Conservation (phyloP, 805 yeast species). For the Candida silvicultrix region DNA sequence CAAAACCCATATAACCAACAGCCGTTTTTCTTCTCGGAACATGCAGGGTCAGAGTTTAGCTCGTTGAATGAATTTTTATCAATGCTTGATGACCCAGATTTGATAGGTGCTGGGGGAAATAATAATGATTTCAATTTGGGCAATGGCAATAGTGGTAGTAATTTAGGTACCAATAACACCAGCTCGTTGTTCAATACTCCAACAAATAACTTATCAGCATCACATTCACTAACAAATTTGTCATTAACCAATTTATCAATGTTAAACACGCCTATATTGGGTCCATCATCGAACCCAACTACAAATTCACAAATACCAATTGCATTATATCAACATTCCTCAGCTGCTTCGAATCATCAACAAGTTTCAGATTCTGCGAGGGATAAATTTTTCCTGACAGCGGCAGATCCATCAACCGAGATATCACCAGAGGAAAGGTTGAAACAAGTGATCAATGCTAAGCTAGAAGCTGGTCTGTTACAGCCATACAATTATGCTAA, state of each 20-base stretch:
- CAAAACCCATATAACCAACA: constrained; percentile 35
- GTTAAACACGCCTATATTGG: constrained; percentile 17
- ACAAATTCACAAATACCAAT: constrained; percentile 7
- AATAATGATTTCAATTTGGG: background rate
- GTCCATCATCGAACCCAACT: constrained; percentile 6
- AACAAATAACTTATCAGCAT: constrained; percentile 7
- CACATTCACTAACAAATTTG: constrained; percentile 22
- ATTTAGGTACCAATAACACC: constrained; percentile 1
- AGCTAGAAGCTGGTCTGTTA: constrained; percentile 84
- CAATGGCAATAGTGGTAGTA: background rate
- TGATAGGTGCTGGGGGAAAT: constrained; percentile 37
- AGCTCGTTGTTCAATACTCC: constrained; percentile 1
- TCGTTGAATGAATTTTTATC: constrained; percentile 84
- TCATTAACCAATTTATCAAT: constrained; percentile 17
- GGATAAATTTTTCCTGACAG: constrained; percentile 90
- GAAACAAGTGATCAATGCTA: constrained; percentile 91
- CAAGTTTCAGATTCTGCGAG: constrained; percentile 61
- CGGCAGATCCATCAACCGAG: constrained; percentile 95
- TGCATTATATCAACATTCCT: constrained; percentile 7
- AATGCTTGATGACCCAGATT: constrained; percentile 82
- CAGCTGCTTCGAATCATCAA: constrained; percentile 5
- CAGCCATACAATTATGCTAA: constrained; percentile 92
- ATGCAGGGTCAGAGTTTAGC: constrained; percentile 88
- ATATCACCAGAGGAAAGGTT: constrained; percentile 90
- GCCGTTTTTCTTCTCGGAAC: constrained; percentile 83